Base-by-base conservation (phyloP, 1,139 yeast genomes). In the Candida tropicalis region DNA sequence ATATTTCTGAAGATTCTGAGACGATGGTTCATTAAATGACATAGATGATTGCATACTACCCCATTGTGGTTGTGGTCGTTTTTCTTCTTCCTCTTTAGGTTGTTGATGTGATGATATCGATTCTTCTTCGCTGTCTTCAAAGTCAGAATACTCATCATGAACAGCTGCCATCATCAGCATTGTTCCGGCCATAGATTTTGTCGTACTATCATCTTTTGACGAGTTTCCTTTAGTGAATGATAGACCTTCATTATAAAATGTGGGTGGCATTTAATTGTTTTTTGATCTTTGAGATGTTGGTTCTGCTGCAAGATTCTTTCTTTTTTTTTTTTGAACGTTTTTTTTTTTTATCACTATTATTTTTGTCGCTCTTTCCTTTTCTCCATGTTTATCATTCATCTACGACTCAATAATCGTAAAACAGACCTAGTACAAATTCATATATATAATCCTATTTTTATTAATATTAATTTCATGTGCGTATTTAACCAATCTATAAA, bases 1-100 rank as follows among this genome's bases (percentile, higher is more conserved):
- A 56, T 90, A 91, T 43, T 58, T 57, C 17, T 38, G 34, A 15
- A 51, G 28, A 39, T 49, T 47, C 6, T 33, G 22, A 3, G 39
- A 25, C 24, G 42, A 15, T 9, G 27, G 36, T 23, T 26, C 39
- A 9, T 35, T 38, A 12, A 22, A 22, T 22, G 27, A 11, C 35
- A 31, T 6, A n/a, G 18, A 24, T 18, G 24, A 11, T 11, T 11
- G 35, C 15, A 31, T 17, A n/a, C 24, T 17, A 12, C n/a, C n/a
- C n/a, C n/a, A n/a, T 18, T 8, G 35, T 13, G 26, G 17, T 22
- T 6, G 7, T 33, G 17, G 3, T 10, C 5, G 27, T 8, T 12
- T 9, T 5, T 18, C 25, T 22, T 22, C 17, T 10, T 43, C 34
- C 2, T 38, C 28, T 13, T 44, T 50, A 8, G 16, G 29, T 27